Evolutionary conservation across 139 green algal species (phyloP).

Genomic region (Zygnema cylindricum): DNA sequence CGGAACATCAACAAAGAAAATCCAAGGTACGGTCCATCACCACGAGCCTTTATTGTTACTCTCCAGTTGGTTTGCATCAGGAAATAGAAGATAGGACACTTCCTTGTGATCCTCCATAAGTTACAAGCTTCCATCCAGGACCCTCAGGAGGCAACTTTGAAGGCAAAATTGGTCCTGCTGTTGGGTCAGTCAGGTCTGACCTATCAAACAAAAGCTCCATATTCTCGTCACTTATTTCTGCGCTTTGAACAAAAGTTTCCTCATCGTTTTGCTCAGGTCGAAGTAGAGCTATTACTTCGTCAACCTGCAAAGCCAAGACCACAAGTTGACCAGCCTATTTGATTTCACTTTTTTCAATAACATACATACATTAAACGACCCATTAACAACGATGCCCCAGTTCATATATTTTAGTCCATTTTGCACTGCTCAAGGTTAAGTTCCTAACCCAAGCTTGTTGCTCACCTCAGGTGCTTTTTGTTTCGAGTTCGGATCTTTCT

Average conservation of each 20-base stretch:
- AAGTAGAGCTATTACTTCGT: conserved; percentile 8
- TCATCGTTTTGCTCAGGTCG: conserved; percentile 28
- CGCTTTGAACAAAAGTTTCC: conserved; percentile 12
- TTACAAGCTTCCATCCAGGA: conserved; percentile 14
- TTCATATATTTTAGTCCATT: too few species aligned
- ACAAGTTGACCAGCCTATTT: too few species aligned
- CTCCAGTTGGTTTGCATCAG: too few species aligned
- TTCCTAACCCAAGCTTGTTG: too few species aligned
- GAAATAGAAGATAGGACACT: not conserved
- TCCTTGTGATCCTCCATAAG: not conserved
- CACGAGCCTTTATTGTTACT: too few species aligned
- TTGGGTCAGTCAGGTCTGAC: not conserved
- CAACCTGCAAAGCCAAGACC: too few species aligned
- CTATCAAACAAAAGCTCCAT: conserved; percentile 18
- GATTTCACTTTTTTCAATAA: too few species aligned
- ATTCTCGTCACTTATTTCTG: conserved; percentile 27
- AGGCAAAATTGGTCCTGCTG: not conserved
- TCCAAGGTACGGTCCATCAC: too few species aligned
- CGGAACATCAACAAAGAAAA: too few species aligned
- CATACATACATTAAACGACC: too few species aligned
- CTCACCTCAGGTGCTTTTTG: not conserved
- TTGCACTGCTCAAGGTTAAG: too few species aligned
- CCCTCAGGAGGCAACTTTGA: not conserved
- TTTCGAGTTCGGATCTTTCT: not conserved
- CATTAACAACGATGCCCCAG: too few species aligned